Evolutionary conservation across 352 stramenopile species (phyloP).

Genomic region (Phytopythium mirpurense): DNA sequence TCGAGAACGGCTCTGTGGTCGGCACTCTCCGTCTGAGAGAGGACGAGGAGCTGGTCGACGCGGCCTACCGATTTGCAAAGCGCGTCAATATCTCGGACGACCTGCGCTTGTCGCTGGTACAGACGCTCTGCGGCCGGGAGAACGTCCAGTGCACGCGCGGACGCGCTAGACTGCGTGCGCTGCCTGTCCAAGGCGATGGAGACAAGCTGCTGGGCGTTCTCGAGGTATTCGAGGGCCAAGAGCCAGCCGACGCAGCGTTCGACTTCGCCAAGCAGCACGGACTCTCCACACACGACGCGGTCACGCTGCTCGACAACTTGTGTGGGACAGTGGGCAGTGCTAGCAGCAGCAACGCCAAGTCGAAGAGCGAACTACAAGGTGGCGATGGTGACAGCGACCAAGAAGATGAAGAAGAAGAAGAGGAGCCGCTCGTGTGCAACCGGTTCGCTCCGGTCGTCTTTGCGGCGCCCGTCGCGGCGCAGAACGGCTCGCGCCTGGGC

Average conservation of each 20-base stretch:
- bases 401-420: conserved; percentile 11
- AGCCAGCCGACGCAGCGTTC: conserved; percentile 67
- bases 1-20: conserved; percentile 39
- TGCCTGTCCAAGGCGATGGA: conserved; percentile 29
- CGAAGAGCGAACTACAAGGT: not conserved
- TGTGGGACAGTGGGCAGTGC: conserved; percentile 24
- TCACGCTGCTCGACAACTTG: conserved; percentile 46
- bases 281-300: conserved; percentile 26
- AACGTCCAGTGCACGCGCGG: conserved; percentile 57
- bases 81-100: conserved; percentile 44
- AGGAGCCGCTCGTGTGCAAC: conserved; percentile 34
- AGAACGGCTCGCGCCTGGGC: conserved; percentile 57
- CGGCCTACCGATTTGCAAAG: conserved; percentile 47
- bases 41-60: conserved; percentile 68
- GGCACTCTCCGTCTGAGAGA: conserved; percentile 41
- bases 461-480: conserved; percentile 42
- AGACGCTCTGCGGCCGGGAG: conserved; percentile 47
- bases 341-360: not conserved
- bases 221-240: conserved; percentile 61
- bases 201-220: conserved; percentile 37
- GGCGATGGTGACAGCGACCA: not conserved
- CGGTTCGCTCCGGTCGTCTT: conserved; percentile 65
- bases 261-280: conserved; percentile 52
- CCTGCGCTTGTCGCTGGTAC: conserved; percentile 42
- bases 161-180: conserved; percentile 42